A percentile compares a stretch with the other conserved stretches of the same genome.
These are phyloP conservation scores for Monosporascus sp. DNA, from an alignment of 2,329 filamentous ascomycete genomes.

Conservation along the genomic window DNA sequence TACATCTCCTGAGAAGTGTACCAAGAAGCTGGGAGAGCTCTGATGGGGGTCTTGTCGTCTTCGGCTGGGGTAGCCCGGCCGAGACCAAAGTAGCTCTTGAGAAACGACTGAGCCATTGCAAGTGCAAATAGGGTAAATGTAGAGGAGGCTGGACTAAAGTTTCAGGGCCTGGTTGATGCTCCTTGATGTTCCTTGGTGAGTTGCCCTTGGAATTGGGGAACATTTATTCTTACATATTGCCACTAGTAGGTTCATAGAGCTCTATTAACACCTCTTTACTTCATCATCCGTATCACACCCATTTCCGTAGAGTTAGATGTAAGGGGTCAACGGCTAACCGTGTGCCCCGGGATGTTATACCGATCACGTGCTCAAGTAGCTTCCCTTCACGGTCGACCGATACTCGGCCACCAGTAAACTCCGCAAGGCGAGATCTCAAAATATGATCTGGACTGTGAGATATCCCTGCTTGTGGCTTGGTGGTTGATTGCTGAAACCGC, in stretches of 20 bases:
- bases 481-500: too few species aligned
- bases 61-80: slow-evolving; percentile 14
- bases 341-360: not conserved
- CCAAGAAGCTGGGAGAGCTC: slow-evolving; percentile 45
- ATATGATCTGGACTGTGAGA: too few species aligned
- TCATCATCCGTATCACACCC: not conserved
- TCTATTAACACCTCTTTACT: not conserved
- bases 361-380: not conserved
- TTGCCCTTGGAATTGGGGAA: not conserved
- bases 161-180: not conserved
- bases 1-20: slow-evolving; percentile 49
- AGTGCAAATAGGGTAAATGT: slow-evolving; percentile 2
- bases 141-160: not conserved
- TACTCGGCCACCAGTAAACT: too few species aligned
- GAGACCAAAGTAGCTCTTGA: slow-evolving; percentile 34
- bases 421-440: too few species aligned
- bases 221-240: not conserved
- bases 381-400: not conserved
- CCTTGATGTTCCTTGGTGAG: not conserved
- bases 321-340: not conserved
- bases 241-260: not conserved
- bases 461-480: too few species aligned
- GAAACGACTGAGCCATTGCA: slow-evolving; percentile 20
- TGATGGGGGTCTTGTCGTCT: not conserved
- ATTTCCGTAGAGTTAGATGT: not conserved